A percentile compares a stretch with the other conserved stretches of the same genome.
These are phyloP conservation scores for Ceratocystis papillata DNA, from an alignment of 2,329 filamentous ascomycete species.

Conservation along the genomic window DNA sequence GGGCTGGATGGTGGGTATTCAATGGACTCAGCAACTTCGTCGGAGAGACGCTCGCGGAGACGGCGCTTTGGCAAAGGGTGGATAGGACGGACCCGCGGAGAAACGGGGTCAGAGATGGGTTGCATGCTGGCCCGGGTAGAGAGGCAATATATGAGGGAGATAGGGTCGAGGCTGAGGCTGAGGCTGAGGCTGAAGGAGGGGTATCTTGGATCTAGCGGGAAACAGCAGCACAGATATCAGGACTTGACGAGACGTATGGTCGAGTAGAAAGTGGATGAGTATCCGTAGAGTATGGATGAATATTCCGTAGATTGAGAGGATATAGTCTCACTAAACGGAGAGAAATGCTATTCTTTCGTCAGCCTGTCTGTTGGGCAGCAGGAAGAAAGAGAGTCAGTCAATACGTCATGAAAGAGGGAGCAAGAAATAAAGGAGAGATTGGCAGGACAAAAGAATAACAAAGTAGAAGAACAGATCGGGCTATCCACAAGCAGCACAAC, in stretches of 20 bases:
- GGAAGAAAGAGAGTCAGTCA: background rate
- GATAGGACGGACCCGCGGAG: slow-evolving; percentile 61
- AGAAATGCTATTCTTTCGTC: no score
- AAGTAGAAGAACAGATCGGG: background rate
- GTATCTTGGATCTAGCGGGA: slow-evolving; percentile 6
- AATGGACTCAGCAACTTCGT: slow-evolving; percentile 72
- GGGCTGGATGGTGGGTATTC: slow-evolving; percentile 69
- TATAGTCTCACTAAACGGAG: background rate
- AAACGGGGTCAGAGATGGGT: slow-evolving; percentile 55
- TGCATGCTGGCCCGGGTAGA: slow-evolving; percentile 19
- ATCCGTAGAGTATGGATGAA: background rate
- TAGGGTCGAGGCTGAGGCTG: background rate
- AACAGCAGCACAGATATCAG: background rate
- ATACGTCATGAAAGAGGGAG: background rate
- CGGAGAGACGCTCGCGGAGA: slow-evolving; percentile 75
- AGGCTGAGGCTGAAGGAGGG: background rate
- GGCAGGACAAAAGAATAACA: background rate
- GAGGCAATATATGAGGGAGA: slow-evolving; percentile 1
- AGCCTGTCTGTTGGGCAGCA: background rate
- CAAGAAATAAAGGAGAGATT: background rate
- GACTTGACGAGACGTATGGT: no score
- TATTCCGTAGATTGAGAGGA: background rate
- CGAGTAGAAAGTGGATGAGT: no score
- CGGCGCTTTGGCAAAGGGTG: slow-evolving; percentile 82
- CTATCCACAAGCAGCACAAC: background rate